Conservation (phyloP, 345 rosid species). For the Melastoma malabathricum region DNA sequence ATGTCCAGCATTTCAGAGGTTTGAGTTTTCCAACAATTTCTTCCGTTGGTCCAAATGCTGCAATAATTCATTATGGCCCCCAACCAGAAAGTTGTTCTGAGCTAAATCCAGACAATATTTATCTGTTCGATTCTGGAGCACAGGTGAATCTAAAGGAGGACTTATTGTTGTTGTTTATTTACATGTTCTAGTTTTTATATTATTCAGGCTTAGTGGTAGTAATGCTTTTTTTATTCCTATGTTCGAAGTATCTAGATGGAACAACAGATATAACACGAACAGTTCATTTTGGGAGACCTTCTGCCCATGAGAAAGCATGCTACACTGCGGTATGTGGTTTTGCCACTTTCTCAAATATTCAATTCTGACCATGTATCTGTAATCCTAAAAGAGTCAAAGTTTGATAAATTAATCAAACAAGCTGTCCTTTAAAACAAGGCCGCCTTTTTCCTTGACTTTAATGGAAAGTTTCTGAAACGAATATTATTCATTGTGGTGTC, state of each 20-base stretch:
- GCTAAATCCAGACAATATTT: slow-evolving; percentile 64
- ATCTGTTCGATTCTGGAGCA: slow-evolving; percentile 94
- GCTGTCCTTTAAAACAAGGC: too few species aligned
- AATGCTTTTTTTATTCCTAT: slow-evolving; percentile 3
- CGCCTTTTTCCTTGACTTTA: too few species aligned
- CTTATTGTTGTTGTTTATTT: not conserved
- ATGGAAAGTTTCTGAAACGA: too few species aligned
- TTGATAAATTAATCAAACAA: too few species aligned
- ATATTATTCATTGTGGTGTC: too few species aligned
- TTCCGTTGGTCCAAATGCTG: slow-evolving; percentile 90
- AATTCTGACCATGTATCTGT: not conserved
- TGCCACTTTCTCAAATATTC: not conserved
- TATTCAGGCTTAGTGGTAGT: too few species aligned
- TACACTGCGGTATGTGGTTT: slow-evolving; percentile 59
- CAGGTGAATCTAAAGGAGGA: slow-evolving; percentile 41
- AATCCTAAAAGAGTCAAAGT: too few species aligned
- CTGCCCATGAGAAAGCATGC: slow-evolving; percentile 77
- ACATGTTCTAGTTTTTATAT: not conserved
- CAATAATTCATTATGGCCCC: slow-evolving; percentile 80
- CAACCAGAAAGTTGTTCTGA: slow-evolving; percentile 69
- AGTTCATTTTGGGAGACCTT: slow-evolving; percentile 91
- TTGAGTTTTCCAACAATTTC: slow-evolving; percentile 96
- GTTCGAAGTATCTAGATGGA: slow-evolving; percentile 77
- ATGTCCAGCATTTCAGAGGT: slow-evolving; percentile 80
- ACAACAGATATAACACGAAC: slow-evolving; percentile 95